Conservation (phyloP, 768 basidiomycete species). For the Russula virescens region DNA sequence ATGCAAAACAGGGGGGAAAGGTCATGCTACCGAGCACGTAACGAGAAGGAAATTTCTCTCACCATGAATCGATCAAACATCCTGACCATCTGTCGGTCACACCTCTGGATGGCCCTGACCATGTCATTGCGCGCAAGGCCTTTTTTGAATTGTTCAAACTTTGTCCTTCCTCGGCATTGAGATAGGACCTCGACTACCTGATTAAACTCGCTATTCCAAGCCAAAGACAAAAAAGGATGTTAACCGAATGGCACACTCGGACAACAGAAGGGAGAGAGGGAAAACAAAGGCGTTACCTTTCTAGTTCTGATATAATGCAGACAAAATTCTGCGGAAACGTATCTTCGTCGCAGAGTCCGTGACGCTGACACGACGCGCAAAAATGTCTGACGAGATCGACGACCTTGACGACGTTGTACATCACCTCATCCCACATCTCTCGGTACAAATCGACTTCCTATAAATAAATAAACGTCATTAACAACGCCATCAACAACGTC, state of each 20-base stretch:
- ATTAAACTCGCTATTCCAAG: conserved; percentile 1
- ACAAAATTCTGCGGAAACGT: conserved; percentile 10
- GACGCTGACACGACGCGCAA: neutral
- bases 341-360: conserved; percentile 5
- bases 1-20: no score
- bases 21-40: no score
- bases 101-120: conserved; percentile 7
- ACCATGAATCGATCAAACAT: conserved; percentile 17
- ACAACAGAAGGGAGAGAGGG: no score
- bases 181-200: neutral
- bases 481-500: no score
- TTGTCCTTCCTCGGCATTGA: conserved; percentile 8
- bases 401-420: conserved; percentile 16
- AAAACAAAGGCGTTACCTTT: neutral
- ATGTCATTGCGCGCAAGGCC: conserved; percentile 10
- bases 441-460: conserved; percentile 21
- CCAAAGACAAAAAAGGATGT: neutral
- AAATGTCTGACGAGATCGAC: conserved; percentile 12
- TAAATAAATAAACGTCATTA: neutral
- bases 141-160: conserved; percentile 12
- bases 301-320: conserved; percentile 4
- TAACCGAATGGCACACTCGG: no score
- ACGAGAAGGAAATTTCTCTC: neutral
- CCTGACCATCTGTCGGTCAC: conserved; percentile 16
- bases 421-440: conserved; percentile 13